Conservation (phyloP, 1,139 yeast genomes). For the Saccharomycopsis hybrid region DNA sequence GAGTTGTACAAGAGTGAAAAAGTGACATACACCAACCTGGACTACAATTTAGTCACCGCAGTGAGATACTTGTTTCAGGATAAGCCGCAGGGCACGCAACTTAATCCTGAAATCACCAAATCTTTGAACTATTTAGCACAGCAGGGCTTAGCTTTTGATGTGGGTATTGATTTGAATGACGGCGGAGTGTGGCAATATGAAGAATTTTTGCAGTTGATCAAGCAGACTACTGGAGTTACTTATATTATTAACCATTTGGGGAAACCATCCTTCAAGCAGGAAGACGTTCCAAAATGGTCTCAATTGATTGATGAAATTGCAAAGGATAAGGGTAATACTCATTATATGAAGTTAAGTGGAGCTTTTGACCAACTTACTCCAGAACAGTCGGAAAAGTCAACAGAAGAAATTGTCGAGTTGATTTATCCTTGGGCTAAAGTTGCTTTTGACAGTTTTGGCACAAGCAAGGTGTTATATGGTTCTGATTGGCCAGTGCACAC, state of each 20-base stretch:
- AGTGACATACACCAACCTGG: constrained; percentile 7
- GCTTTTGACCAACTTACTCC: constrained; percentile 35
- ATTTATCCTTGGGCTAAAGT: constrained; percentile 32
- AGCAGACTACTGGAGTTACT: constrained; percentile 25
- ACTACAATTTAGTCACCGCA: constrained; percentile 30
- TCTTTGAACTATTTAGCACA: constrained; percentile 31
- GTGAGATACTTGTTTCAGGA: constrained; percentile 38
- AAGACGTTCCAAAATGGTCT: constrained; percentile 24
- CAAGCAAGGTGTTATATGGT: constrained; percentile 33
- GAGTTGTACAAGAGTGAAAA: constrained; percentile 10
- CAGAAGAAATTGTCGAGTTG: constrained; percentile 23
- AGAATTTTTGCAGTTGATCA: constrained; percentile 28
- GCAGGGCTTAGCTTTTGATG: constrained; percentile 31
- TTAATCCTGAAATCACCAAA: constrained; percentile 27
- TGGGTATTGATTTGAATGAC: constrained; percentile 35
- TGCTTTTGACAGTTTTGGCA: constrained; percentile 30
- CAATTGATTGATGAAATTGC: constrained; percentile 25
- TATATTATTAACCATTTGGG: constrained; percentile 36
- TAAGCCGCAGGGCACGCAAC: constrained; percentile 33
- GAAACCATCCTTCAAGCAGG: constrained; percentile 31
- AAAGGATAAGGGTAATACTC: constrained; percentile 25
- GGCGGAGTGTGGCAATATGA: constrained; percentile 37
- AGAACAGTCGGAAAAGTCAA: constrained; percentile 18
- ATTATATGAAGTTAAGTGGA: constrained; percentile 38
- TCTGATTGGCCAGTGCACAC: constrained; percentile 42